Percentiles rank a stretch among this genome's conserved stretches.
phyloP scores from a whole-genome alignment of 345 rosid species.

The Salix viminalis region DNA sequence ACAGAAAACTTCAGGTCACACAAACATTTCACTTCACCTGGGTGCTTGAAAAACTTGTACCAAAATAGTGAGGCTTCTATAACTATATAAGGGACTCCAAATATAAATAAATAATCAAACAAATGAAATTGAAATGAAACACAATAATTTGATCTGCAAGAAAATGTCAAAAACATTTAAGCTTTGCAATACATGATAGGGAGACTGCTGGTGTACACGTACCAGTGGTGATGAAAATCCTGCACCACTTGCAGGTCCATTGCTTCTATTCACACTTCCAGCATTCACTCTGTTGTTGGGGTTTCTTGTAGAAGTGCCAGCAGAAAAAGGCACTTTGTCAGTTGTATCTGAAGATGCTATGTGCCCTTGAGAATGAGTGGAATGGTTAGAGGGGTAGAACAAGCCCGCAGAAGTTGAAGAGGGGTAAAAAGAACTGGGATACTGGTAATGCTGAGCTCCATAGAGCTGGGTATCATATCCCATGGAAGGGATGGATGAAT shows the following conservation, averaged over 20 bases:
- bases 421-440: constrained; percentile 46
- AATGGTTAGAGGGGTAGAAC: constrained; percentile 9
- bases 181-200: not conserved
- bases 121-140: not conserved
- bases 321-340: constrained; percentile 30
- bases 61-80: not conserved
- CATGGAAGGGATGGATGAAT: constrained; percentile 27
- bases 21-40: not conserved
- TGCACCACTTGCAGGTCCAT: constrained; percentile 22
- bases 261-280: constrained; percentile 35
- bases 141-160: not conserved
- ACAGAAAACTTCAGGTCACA: not conserved
- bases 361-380: constrained; percentile 20
- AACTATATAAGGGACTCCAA: not conserved
- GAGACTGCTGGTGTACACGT: not conserved
- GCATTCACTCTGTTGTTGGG: constrained; percentile 15
- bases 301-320: constrained; percentile 32
- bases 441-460: constrained; percentile 47
- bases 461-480: constrained; percentile 37
- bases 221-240: constrained; percentile 27
- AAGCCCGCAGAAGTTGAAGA: constrained; percentile 12
- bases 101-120: not conserved
- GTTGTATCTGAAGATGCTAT: constrained; percentile 18
- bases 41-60: not conserved
- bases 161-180: not conserved